Evolutionary conservation across 257 asterid genomes (phyloP).

Genomic region (Euphrasia confusa): DNA sequence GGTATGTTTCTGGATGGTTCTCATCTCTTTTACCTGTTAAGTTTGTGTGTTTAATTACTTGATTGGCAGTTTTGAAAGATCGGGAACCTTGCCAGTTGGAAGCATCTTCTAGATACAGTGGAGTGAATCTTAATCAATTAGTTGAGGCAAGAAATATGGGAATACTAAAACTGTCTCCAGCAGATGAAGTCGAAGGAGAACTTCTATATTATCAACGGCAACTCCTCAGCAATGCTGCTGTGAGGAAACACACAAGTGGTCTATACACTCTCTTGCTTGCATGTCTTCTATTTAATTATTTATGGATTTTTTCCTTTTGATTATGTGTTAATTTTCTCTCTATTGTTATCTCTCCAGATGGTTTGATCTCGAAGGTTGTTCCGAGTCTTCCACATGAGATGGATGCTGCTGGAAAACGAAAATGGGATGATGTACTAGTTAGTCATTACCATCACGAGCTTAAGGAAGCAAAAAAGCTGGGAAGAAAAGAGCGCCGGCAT

Average conservation of each 20-base stretch:
- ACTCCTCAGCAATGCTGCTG: conserved; percentile 49
- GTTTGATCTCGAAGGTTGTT: conserved; percentile 60
- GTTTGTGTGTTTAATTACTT: conserved; percentile 33
- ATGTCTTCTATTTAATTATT: conserved; percentile 2
- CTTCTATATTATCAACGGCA: conserved; percentile 70
- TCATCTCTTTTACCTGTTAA: conserved; percentile 19
- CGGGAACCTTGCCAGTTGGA: conserved; percentile 56
- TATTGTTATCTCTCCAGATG: conserved; percentile 47
- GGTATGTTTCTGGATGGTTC: conserved; percentile 41
- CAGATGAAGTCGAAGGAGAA: conserved; percentile 93
- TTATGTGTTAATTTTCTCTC: conserved; percentile 11
- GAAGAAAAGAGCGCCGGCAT: conserved; percentile 90
- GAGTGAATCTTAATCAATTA: conserved; percentile 49
- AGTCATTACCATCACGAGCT: conserved; percentile 71
- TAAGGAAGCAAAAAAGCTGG: conserved; percentile 87
- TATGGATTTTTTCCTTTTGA: conserved; percentile 13
- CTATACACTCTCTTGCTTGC: conserved; percentile 30
- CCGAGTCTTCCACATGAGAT: conserved; percentile 68
- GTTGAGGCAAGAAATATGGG: conserved; percentile 45
- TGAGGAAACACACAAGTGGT: conserved; percentile 61
- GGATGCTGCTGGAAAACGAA: conserved; percentile 53
- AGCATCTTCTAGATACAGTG: conserved; percentile 66
- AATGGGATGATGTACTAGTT: conserved; percentile 83
- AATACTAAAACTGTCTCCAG: conserved; percentile 62
- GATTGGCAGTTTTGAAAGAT: conserved; percentile 51